These are phyloP conservation scores for Thuidium tamariscinum DNA, from an alignment of 225 moss, liverwort and hornwort species.

Conservation along the genomic window DNA sequence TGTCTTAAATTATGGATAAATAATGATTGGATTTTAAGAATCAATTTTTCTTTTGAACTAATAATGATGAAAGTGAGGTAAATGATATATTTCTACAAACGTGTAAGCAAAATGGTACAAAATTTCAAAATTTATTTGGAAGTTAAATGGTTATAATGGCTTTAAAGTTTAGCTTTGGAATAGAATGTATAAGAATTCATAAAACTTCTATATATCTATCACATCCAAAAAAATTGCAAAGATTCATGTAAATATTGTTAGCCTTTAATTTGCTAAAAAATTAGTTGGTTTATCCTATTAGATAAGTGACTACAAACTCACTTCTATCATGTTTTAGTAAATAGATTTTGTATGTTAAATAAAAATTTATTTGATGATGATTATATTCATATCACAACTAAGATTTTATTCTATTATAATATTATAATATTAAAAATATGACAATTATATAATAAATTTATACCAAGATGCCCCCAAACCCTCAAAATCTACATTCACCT, in stretches of 20 bases:
- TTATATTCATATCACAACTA: not conserved
- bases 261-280: not conserved
- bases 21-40: not conserved
- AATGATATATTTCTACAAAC: not conserved
- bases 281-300: not conserved
- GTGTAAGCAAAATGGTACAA: not conserved
- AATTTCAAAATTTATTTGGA: not conserved
- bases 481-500: not conserved
- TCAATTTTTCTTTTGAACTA: not conserved
- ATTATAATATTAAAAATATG: no score
- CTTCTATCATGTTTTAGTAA: no score
- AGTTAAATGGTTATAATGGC: not conserved
- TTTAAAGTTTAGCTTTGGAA: not conserved
- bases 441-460: no score
- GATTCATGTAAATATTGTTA: not conserved
- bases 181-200: not conserved
- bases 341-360: not conserved
- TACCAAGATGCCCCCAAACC: no score
- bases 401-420: not conserved
- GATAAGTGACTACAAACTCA: not conserved
- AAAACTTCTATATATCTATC: not conserved
- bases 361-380: not conserved
- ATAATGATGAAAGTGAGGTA: not conserved
- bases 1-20: no score
- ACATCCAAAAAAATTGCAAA: not conserved